Evolutionary conservation across 768 basidiomycete species (phyloP).

Genomic region (Russula sp.): DNA sequence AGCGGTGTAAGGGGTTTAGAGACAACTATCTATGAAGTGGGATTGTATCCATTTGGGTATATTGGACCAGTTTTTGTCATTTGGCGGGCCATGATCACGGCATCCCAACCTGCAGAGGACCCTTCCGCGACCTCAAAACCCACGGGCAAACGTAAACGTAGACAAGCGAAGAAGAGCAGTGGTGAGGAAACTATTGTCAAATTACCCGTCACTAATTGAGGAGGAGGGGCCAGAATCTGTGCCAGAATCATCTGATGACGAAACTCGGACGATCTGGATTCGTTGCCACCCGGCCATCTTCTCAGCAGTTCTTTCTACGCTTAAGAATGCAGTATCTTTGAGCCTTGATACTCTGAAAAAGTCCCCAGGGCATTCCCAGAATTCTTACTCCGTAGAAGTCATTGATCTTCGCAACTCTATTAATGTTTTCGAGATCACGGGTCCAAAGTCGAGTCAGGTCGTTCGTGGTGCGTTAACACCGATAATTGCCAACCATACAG

Average conservation of each 20-base stretch:
- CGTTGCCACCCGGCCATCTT: constrained; percentile 75
- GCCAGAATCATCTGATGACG: constrained; percentile 19
- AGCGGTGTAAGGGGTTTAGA: constrained; percentile 64
- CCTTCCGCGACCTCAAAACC: constrained; percentile 10
- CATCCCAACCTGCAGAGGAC: neutral
- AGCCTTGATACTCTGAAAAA: constrained; percentile 42
- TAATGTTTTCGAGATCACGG: constrained; percentile 87
- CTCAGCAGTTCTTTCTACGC: constrained; percentile 50
- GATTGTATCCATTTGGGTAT: constrained; percentile 63
- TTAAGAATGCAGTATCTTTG: constrained; percentile 52
- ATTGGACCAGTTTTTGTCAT: constrained; percentile 70
- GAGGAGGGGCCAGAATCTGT: constrained; percentile 35
- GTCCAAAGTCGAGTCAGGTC: constrained; percentile 77
- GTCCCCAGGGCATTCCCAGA: constrained; percentile 31
- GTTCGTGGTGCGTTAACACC: constrained; percentile 40
- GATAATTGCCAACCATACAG: constrained; percentile 40
- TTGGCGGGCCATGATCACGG: constrained; percentile 53
- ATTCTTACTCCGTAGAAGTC: constrained; percentile 53
- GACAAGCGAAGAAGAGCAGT: constrained; percentile 28
- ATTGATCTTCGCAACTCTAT: constrained; percentile 67
- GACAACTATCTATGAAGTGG: constrained; percentile 61
- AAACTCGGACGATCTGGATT: constrained; percentile 63
- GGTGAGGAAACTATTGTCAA: neutral
- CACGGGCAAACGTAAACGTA: constrained; percentile 36
- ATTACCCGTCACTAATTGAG: neutral